Conservation (phyloP, 2,329 filamentous ascomycete genomes). For the Nemania serpens region DNA sequence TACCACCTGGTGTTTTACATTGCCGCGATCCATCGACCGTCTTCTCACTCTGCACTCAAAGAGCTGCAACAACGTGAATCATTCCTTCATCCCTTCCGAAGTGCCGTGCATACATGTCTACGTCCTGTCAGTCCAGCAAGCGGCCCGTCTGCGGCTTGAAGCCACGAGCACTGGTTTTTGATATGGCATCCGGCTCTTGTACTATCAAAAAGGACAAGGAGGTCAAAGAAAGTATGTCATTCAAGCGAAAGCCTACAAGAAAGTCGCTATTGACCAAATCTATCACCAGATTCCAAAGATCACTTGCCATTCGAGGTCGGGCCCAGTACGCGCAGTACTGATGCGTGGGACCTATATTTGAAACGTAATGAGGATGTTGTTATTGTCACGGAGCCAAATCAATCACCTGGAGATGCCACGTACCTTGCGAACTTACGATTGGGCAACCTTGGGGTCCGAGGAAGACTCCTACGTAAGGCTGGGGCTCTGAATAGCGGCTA, state of each 20-base stretch:
- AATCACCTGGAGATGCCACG: neutral
- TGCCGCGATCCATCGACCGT: too few relatives aligned
- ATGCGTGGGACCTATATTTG: neutral
- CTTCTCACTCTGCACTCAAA: too few relatives aligned
- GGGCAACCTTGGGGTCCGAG: neutral
- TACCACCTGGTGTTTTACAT: too few relatives aligned
- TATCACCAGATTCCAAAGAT: neutral
- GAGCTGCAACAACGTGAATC: too few relatives aligned
- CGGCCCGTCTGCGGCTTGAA: neutral
- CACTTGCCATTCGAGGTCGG: neutral
- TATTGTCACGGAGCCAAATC: neutral
- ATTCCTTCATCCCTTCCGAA: too few relatives aligned
- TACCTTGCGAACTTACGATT: conserved; percentile 4
- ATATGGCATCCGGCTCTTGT: neutral
- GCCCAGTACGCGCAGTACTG: neutral
- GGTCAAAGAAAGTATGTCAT: neutral
- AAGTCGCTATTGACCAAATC: neutral
- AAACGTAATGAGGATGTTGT: neutral
- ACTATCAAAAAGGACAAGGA: neutral
- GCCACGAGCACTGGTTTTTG: neutral
- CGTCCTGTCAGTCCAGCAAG: neutral
- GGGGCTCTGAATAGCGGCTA: neutral
- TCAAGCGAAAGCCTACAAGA: neutral
- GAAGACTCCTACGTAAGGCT: neutral
- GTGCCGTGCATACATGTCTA: neutral